Base-by-base conservation (phyloP, 1,139 yeast species). In the Pichia sp. region DNA sequence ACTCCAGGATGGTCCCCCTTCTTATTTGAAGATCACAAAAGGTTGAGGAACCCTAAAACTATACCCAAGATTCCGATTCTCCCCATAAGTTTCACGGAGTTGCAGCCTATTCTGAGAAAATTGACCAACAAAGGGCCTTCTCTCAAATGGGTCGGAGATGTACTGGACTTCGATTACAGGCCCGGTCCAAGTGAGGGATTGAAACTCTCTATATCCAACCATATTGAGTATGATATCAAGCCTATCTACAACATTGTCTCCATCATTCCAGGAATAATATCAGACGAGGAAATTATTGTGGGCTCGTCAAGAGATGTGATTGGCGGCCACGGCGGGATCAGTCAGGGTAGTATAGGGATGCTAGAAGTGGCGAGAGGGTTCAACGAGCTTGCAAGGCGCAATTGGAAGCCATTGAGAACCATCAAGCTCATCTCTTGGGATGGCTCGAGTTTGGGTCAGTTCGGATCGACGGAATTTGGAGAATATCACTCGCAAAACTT, bases 351-450 rank as follows among this genome's bases (percentile, higher is more conserved):
- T 52, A 70, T 74, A 2, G 65, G 73, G 0, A 54, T 78, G 42
- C 55, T 79, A 31, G 80, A 78, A 55, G 58, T 78, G 18, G 74
- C 78, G 1, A 65, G 79, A 49, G 78, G 78, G 0, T 65, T 77
- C 46, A 61, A 61, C 25, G 65, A 67, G 12, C 59, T 77, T 31
- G 55, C 64, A 4, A 62, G 68, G 59, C 67, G 62, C 44, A 83
- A 83, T 0, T 80, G 82, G 82, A 77, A 71, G 58, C 84, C 84
- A 4, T 62, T 78, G 50, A 66, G 83, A 50, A 76, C 81, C 0
- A 74, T 80, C n/a, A 73, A 71, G 51, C 62, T 78, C 25, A 70
- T 74, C 0, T 72, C 76, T 30, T 79, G 81, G 80, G 83, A 79
- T 62, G 82, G 77, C 7, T 73, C 72, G 18, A 74, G 73, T 47